These are phyloP conservation scores for Dianthus caryophyllus DNA, from an alignment of 148 eudicot genomes.

Conservation along the genomic window DNA sequence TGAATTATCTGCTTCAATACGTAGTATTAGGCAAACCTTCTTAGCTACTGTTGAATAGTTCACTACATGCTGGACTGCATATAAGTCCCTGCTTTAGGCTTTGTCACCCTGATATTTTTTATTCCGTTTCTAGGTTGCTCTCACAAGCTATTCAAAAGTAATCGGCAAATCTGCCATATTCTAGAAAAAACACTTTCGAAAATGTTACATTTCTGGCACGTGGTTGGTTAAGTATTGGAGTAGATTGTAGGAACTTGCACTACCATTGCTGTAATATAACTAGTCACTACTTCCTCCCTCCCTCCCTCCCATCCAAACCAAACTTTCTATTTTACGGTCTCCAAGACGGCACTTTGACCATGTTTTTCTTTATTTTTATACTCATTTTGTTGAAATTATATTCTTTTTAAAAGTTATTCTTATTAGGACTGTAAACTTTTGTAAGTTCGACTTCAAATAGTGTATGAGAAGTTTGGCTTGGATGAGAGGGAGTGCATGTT, in stretches of 20 bases:
- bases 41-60: background rate
- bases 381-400: too few relatives aligned
- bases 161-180: background rate
- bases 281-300: background rate
- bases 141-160: background rate
- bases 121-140: background rate
- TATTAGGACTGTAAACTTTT: too few relatives aligned
- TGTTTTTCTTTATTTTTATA: too few relatives aligned
- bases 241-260: background rate
- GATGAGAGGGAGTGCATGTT: too few relatives aligned
- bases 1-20: background rate
- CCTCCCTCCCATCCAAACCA: too few relatives aligned
- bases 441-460: too few relatives aligned
- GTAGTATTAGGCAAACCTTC: background rate
- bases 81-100: background rate
- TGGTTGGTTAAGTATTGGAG: conserved; percentile 3
- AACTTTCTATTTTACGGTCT: too few relatives aligned
- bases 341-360: too few relatives aligned
- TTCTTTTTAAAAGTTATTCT: too few relatives aligned
- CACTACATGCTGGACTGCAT: background rate
- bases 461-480: too few relatives aligned
- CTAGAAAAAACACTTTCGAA: background rate
- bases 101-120: background rate
- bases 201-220: background rate
- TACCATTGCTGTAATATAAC: background rate